Evolutionary conservation across 2,329 filamentous ascomycete genomes (phyloP), one percentile per base, ranked within the genome.

Genomic region (Ophiostoma sp.): DNA sequence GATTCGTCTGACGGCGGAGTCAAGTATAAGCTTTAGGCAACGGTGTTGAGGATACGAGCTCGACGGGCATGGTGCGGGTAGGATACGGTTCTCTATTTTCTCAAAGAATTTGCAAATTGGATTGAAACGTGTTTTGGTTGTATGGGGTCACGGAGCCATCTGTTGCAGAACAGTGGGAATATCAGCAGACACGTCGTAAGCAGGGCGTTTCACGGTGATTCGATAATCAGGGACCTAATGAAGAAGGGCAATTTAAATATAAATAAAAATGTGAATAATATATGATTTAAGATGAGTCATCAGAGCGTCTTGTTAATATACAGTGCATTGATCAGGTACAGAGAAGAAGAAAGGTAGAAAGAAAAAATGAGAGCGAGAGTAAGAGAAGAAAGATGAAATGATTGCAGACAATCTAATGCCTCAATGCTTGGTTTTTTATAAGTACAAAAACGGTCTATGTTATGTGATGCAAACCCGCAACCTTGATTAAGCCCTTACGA

Each of bases 401-500:
- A 54, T 54, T 35, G n/a, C 13, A 67, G 41, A 70, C 27, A 62
- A 48, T 17, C 52, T 27, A 44, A 41, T 31, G 35, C 4, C 23
- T 54, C 65, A 48, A 48, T 31, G 35, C 17, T 11, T 11, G 54
- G n/a, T 44, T 17, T 31, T 13, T 27, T 44, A 17, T 65, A 44
- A 20, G 44, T n/a, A 57, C 23, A 62, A 17, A 20, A 36, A 36
- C 15, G n/a, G 54, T 57, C 68, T 44, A 62, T 65, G 33, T n/a
- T 36, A 35, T 60, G 4, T 57, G 44, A 23, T 67, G 20, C 35
- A 23, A 6, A 23, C 27, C 27, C 27, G 27, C 27, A 31, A 31
- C 27, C 27, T 31, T 6, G 23, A 6, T 35, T 13, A 11, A 11
- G 15, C 10, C 20, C 15, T 44, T 71, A 75, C 3, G 90, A 75